Evolutionary conservation across 768 basidiomycete genomes (phyloP), one percentile per base, ranked within the genome.

Genomic region (Phanerochaete carnosa): DNA sequence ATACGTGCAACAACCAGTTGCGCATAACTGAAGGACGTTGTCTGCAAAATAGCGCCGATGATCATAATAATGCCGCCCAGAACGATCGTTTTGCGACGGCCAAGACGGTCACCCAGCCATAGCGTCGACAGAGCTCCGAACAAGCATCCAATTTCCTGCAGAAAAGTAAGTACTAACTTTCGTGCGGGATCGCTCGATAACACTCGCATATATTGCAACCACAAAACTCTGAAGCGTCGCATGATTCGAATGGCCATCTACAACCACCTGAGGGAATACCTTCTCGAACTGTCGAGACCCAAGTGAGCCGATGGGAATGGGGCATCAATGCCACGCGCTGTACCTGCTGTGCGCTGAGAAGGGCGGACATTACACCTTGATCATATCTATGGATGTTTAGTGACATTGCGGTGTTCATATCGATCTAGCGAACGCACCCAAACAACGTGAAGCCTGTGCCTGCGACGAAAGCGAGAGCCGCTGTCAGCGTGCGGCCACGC

Each of bases 321-420:
- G 25, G 32, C 9, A 2, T 7, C 13, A 32, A n/a, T 54, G 45
- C 43, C 7, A 45, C 15, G n/a, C n/a, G 11, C 32, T 37, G 23
- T 58, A 83, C 82, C 74, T 83, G 79, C 49, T 74, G 73, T 0
- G 87, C 80, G 3, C 81, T 85, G 52, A 88, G 71, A 23, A 87
- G 73, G 19, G 85, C 84, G n/a, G 81, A 82, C 86, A 88, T 86
- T 32, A 87, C 87, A 45, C 86, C 86, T 67, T 88, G 87, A 65
- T 88, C 87, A 71, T 87, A 88, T 28, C 84, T 85, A 52, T 15
- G 25, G 1, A 19, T n/a, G 29, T 43, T 7, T 15, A 35, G 50
- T 45, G 11, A 26, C n/a, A 26, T 22, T 50, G 39, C 7, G 39
- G 8, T 4, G 39, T 43, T 19, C 39, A 43, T 19, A 43, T 43